phyloP scores from a whole-genome alignment of 805 yeast genomes.

The Priceomyces haplophilus region DNA sequence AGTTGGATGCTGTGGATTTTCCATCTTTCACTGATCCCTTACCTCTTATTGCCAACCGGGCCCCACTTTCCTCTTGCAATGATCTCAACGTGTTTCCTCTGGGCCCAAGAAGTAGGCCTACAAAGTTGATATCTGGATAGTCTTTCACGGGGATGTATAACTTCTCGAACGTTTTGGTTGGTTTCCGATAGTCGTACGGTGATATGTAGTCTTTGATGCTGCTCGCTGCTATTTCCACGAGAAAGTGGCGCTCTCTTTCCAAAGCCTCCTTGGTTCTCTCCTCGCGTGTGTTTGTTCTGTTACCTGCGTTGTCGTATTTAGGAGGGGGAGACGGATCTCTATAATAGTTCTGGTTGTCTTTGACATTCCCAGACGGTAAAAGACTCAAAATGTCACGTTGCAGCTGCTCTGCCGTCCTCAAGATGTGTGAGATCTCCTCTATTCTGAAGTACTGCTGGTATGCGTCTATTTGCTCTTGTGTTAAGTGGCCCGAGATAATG shows the following conservation, averaged over 20 bases:
- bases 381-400: constrained; percentile 42
- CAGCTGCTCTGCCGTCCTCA: constrained; percentile 35
- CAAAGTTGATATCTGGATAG: constrained; percentile 88
- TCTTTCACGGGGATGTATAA: constrained; percentile 80
- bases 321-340: constrained; percentile 92
- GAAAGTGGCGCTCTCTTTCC: constrained; percentile 75
- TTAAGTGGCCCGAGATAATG: constrained; percentile 42
- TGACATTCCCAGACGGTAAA: constrained; percentile 39
- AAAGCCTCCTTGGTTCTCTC: constrained; percentile 55
- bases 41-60: constrained; percentile 88
- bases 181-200: constrained; percentile 76
- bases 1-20: constrained; percentile 49
- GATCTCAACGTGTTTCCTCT: constrained; percentile 86
- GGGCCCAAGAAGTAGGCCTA: constrained; percentile 90
- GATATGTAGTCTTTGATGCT: constrained; percentile 74
- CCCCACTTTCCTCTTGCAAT: constrained; percentile 82
- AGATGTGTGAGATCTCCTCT: constrained; percentile 68
- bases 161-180: constrained; percentile 69
- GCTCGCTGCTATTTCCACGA: constrained; percentile 73
- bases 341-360: constrained; percentile 32
- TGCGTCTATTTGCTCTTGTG: constrained; percentile 73
- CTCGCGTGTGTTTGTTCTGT: constrained; percentile 82
- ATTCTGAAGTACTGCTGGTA: constrained; percentile 69
- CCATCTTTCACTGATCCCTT: constrained; percentile 96
- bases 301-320: constrained; percentile 76